Percentiles rank a stretch among this genome's conserved stretches.
phyloP scores from a whole-genome alignment of 257 asterid genomes.

The Penstemon barbatus region DNA sequence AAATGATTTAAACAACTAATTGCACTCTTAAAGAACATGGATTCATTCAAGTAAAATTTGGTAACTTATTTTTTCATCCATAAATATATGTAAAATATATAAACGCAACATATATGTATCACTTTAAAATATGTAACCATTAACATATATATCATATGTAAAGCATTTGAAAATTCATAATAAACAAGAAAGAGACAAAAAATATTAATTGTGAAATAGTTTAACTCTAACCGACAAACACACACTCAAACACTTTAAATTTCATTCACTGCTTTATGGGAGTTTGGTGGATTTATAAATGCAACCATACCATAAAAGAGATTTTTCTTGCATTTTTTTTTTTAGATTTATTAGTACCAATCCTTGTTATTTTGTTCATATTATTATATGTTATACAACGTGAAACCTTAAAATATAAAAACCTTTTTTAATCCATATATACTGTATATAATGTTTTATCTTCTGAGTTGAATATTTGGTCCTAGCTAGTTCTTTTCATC shows the following conservation, averaged over 20 bases:
- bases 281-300: not conserved
- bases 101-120: too few species aligned
- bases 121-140: not conserved
- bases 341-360: not conserved
- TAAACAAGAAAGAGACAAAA: not conserved
- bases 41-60: not conserved
- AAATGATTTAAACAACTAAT: too few species aligned
- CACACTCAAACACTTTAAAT: not conserved
- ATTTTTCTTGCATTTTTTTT: not conserved
- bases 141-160: slow-evolving; percentile 6
- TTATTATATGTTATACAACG: not conserved
- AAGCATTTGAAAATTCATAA: too few species aligned
- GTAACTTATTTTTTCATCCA: not conserved
- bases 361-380: too few species aligned
- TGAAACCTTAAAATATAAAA: too few species aligned
- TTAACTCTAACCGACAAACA: slow-evolving; percentile 22
- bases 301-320: not conserved
- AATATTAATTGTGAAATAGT: not conserved
- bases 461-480: too few species aligned
- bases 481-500: too few species aligned
- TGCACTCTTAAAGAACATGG: slow-evolving; percentile 10
- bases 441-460: too few species aligned
- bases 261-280: not conserved
- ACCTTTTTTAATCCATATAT: too few species aligned
- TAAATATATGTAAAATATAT: too few species aligned